Percentiles rank a stretch among this genome's conserved stretches.
phyloP scores from a whole-genome alignment of 164 flowering plant genomes.

The Umbellularia californica region DNA sequence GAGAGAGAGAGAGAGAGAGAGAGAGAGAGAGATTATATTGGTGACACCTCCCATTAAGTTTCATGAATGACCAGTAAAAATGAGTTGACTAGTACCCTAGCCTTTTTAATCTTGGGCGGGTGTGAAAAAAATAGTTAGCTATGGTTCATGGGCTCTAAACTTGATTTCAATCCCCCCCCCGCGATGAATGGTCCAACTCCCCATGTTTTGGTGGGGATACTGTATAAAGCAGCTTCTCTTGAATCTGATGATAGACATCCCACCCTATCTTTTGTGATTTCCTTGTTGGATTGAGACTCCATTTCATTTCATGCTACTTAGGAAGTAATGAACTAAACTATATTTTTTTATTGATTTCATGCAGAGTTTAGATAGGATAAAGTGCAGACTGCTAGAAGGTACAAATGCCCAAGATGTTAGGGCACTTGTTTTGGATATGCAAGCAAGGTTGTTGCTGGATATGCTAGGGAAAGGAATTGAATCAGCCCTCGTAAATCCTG shows the following conservation, averaged over 20 bases:
- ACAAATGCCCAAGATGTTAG: conserved; percentile 97
- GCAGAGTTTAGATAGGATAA: conserved; percentile 95
- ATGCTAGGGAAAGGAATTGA: conserved; percentile 99
- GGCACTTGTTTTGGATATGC: conserved; percentile 99
- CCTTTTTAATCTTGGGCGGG: too few relatives aligned
- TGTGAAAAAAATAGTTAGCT: too few relatives aligned
- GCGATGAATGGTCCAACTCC: neutral
- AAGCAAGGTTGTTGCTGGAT: conserved; percentile 91
- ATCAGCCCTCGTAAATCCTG: conserved; percentile 88
- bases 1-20: too few relatives aligned
- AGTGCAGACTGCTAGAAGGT: conserved; percentile 94
- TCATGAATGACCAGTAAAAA: too few relatives aligned
- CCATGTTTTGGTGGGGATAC: neutral
- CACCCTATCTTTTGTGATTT: neutral
- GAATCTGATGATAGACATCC: neutral
- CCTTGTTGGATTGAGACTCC: neutral
- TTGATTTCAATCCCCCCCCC: too few relatives aligned
- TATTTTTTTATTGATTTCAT: conserved; percentile 2
- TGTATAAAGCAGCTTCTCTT: neutral
- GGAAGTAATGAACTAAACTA: too few relatives aligned
- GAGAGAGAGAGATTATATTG: too few relatives aligned
- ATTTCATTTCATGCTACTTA: too few relatives aligned
- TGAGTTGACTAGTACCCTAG: too few relatives aligned
- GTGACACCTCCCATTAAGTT: too few relatives aligned
- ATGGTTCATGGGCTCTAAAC: neutral